phyloP scores from a whole-genome alignment of 257 asterid species.

The Plantago ovata region DNA sequence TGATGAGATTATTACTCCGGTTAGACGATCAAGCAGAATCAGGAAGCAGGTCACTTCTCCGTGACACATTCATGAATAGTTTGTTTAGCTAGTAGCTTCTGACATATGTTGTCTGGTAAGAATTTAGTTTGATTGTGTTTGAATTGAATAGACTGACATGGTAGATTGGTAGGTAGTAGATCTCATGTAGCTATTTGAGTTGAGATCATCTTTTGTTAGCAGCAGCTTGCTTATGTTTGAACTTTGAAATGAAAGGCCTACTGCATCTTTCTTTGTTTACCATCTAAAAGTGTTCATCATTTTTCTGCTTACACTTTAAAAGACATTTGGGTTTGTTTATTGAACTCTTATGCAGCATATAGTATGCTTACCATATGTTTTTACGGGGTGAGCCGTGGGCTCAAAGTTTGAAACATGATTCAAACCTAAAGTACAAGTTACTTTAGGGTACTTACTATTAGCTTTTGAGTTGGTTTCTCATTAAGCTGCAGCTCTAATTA shows the following conservation, averaged over 20 bases:
- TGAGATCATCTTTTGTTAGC: too few species aligned
- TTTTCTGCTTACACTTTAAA: too few species aligned
- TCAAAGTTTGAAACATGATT: too few species aligned
- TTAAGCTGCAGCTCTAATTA: not conserved
- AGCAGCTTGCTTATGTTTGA: too few species aligned
- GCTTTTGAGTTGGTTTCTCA: not conserved
- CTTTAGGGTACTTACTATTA: not conserved
- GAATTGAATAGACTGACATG: slow-evolving; percentile 6
- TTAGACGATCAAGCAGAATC: slow-evolving; percentile 89
- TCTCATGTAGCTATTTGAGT: not conserved
- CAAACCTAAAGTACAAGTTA: slow-evolving; percentile 23
- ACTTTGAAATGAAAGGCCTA: too few species aligned
- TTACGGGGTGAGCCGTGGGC: too few species aligned
- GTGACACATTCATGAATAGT: slow-evolving; percentile 15
- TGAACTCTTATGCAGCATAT: too few species aligned
- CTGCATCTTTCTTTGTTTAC: too few species aligned
- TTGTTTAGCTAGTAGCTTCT: not conserved
- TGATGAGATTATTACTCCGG: slow-evolving; percentile 79
- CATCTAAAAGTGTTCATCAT: too few species aligned
- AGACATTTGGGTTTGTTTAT: too few species aligned
- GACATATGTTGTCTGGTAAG: too few species aligned
- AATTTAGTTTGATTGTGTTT: not conserved
- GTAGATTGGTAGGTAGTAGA: not conserved
- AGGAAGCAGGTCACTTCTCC: slow-evolving; percentile 46
- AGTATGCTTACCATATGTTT: too few species aligned